Conservation (phyloP, 805 yeast genomes). For the Starmerella bombicola region DNA sequence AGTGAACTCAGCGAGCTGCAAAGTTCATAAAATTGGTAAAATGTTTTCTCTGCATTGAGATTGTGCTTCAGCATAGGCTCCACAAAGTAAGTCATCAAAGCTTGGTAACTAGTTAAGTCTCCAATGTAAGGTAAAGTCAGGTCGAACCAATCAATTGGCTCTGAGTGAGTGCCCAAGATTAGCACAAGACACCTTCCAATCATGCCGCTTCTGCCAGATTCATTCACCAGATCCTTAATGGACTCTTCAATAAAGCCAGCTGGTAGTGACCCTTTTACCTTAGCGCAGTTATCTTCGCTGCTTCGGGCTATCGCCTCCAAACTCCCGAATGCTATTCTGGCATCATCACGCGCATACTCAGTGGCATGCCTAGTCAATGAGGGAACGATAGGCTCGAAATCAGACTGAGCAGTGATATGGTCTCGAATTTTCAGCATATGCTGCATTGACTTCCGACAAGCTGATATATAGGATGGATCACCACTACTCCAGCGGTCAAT, state of each 20-base stretch:
- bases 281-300: neutral
- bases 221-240: slow-evolving; percentile 1
- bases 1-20: slow-evolving; percentile 4
- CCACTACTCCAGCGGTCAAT: slow-evolving; percentile 14
- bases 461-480: slow-evolving; percentile 11
- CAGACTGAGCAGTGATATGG: neutral
- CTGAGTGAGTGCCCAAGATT: slow-evolving; percentile 2
- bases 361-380: slow-evolving; percentile 3
- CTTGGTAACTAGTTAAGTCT: slow-evolving; percentile 2
- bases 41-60: neutral
- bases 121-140: slow-evolving; percentile 1
- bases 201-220: slow-evolving; percentile 5
- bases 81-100: slow-evolving; percentile 14
- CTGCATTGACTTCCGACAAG: slow-evolving; percentile 3
- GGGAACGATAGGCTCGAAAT: neutral
- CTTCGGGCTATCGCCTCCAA: slow-evolving; percentile 11
- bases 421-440: slow-evolving; percentile 1
- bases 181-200: slow-evolving; percentile 15
- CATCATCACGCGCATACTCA: slow-evolving; percentile 2
- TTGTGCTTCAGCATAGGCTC: slow-evolving; percentile 15
- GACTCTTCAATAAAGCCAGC: slow-evolving; percentile 4
- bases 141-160: slow-evolving; percentile 8
- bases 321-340: slow-evolving; percentile 10
- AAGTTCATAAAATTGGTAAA: slow-evolving; percentile 4
- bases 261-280: neutral